A percentile compares a stretch with the other conserved stretches of the same genome.
Conservation (phyloP, 2,329 filamentous ascomycete genomes). For the Hymenoscyphus fructigenus region DNA sequence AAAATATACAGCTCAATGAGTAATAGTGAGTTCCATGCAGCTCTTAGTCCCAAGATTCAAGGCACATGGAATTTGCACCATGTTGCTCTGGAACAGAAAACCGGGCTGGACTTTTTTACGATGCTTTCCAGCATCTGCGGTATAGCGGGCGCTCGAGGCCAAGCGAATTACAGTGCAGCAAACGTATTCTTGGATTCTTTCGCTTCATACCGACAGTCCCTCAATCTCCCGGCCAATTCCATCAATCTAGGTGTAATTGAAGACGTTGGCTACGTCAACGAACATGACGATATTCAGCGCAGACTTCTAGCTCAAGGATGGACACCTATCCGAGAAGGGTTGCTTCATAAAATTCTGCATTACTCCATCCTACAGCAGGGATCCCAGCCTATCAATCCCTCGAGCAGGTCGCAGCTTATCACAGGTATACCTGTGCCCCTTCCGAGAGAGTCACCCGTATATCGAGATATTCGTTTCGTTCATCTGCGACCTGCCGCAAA, state of each 20-base stretch:
- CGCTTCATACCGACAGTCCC: slow-evolving; percentile 39
- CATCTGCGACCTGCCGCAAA: slow-evolving; percentile 4
- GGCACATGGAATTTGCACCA: slow-evolving; percentile 25
- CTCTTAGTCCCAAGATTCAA: slow-evolving; percentile 38
- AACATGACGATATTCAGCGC: slow-evolving; percentile 50
- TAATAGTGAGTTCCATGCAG: slow-evolving; percentile 38
- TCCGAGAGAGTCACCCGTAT: slow-evolving; percentile 27
- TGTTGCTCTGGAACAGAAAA: slow-evolving; percentile 12
- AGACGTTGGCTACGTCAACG: no score
- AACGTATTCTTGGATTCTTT: slow-evolving; percentile 49
- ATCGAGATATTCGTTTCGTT: slow-evolving; percentile 31
- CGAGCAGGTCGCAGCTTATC: slow-evolving; percentile 33
- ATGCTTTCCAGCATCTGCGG: slow-evolving; percentile 38
- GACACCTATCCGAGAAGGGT: slow-evolving; percentile 33
- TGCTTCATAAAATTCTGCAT: slow-evolving; percentile 32
- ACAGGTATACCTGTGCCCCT: slow-evolving; percentile 32
- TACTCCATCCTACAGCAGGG: slow-evolving; percentile 35
- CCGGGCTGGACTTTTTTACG: slow-evolving; percentile 42
- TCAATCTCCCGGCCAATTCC: slow-evolving; percentile 44
- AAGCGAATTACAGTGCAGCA: slow-evolving; percentile 49
- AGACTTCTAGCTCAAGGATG: slow-evolving; percentile 44
- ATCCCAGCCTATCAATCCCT: slow-evolving; percentile 15
- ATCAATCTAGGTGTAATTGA: no score
- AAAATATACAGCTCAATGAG: slow-evolving; percentile 35
- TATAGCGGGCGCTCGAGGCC: slow-evolving; percentile 25